Conservation (phyloP, 1,284 basidiomycete species). For the Ustilago tritici region DNA sequence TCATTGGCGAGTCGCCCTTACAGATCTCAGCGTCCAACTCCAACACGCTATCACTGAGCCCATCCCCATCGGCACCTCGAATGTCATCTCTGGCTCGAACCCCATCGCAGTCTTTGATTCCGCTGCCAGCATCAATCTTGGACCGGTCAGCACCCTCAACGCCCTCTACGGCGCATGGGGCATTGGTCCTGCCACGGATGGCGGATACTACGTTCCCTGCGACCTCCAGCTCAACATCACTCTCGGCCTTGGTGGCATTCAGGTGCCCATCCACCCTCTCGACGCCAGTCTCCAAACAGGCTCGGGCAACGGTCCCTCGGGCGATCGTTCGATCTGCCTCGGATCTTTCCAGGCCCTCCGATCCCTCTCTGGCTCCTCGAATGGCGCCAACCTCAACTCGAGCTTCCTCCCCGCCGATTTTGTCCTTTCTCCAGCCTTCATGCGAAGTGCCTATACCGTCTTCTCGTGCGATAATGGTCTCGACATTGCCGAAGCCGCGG, state of each 20-base stretch:
- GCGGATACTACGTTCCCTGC: slow-evolving; percentile 63
- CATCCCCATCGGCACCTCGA: slow-evolving; percentile 45
- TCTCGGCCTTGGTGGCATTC: slow-evolving; percentile 44
- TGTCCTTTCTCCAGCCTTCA: slow-evolving; percentile 58
- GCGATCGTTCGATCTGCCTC: slow-evolving; percentile 45
- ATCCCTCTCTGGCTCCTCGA: slow-evolving; percentile 38
- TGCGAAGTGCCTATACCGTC: slow-evolving; percentile 62
- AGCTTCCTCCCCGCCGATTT: slow-evolving; percentile 57
- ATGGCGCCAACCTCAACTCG: slow-evolving; percentile 33
- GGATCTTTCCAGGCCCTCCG: slow-evolving; percentile 62
- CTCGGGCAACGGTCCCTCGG: slow-evolving; percentile 35
- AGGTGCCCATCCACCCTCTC: slow-evolving; percentile 61
- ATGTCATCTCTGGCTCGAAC: slow-evolving; percentile 34
- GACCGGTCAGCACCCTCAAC: slow-evolving; percentile 50
- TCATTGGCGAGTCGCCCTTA: slow-evolving; percentile 56
- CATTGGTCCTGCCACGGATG: slow-evolving; percentile 55
- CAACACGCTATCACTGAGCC: slow-evolving; percentile 34
- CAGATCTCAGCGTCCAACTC: slow-evolving; percentile 45
- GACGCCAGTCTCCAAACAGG: slow-evolving; percentile 48
- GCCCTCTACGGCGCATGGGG: slow-evolving; percentile 63
- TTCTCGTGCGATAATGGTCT: slow-evolving; percentile 54
- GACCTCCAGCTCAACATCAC: slow-evolving; percentile 58
- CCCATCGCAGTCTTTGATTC: slow-evolving; percentile 58
- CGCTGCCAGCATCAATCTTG: slow-evolving; percentile 57
- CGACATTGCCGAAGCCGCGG: slow-evolving; percentile 24